Evolutionary conservation across 352 stramenopile genomes (phyloP).

Genomic region (Phytophthora citricola): DNA sequence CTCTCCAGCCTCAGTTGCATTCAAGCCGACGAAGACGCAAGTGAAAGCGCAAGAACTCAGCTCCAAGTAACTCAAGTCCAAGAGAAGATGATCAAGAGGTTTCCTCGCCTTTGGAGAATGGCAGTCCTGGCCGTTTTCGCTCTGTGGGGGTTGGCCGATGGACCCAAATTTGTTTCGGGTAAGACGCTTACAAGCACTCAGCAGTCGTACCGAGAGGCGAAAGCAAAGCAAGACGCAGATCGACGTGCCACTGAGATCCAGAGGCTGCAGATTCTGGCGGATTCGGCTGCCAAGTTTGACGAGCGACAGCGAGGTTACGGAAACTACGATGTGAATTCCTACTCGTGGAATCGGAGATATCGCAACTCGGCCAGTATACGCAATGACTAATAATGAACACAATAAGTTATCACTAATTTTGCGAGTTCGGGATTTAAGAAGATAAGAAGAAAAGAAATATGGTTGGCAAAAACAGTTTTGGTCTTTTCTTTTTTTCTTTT

Average conservation of each 20-base stretch:
- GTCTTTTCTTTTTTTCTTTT: no score
- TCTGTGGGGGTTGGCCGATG: not conserved
- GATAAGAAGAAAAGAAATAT: not conserved
- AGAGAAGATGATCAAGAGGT: not conserved
- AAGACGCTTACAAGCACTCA: not conserved
- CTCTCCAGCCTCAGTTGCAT: not conserved
- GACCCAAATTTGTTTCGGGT: not conserved
- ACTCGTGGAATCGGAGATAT: constrained; percentile 11
- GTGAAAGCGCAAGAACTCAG: not conserved
- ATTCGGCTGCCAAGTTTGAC: constrained; percentile 11
- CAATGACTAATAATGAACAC: not conserved
- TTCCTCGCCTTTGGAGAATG: not conserved
- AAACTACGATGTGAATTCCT: constrained; percentile 4
- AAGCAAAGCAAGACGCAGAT: constrained; percentile 12
- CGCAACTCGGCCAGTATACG: not conserved
- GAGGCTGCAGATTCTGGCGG: constrained; percentile 3
- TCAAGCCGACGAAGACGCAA: not conserved
- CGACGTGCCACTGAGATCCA: constrained; percentile 6
- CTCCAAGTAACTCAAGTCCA: not conserved
- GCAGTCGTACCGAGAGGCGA: constrained; percentile 3
- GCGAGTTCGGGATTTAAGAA: not conserved
- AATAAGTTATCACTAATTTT: no score
- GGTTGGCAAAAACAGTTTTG: no score
- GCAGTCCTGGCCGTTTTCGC: not conserved
- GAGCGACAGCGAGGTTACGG: constrained; percentile 1